Conservation (phyloP, 768 basidiomycete species). For the Roridomyces roridus region DNA sequence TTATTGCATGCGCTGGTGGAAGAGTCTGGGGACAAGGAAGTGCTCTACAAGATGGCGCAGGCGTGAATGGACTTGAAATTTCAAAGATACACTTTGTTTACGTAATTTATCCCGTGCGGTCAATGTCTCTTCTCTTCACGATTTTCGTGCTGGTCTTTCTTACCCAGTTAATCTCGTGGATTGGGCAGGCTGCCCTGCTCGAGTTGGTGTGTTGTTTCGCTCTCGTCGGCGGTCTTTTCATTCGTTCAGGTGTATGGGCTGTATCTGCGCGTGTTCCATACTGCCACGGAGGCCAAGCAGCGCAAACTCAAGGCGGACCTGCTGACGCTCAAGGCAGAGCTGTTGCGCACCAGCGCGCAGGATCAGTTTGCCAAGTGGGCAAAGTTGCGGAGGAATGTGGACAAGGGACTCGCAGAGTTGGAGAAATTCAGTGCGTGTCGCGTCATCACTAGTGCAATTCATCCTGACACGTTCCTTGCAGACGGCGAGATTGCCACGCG, state of each 20-base stretch:
- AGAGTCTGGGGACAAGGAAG: conserved; percentile 59
- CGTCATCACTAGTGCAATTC: neutral
- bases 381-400: conserved; percentile 85
- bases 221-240: neutral
- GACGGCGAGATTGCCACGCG: conserved; percentile 68
- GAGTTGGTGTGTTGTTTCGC: conserved; percentile 67
- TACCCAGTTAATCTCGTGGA: conserved; percentile 86
- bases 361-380: conserved; percentile 99
- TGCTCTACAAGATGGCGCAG: conserved; percentile 49
- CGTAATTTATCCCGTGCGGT: neutral
- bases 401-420: conserved; percentile 89
- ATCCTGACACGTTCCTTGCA: conserved; percentile 34
- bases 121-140: conserved; percentile 84
- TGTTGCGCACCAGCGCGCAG: conserved; percentile 90
- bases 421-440: conserved; percentile 85
- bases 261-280: conserved; percentile 72
- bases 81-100: no score
- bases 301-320: conserved; percentile 80
- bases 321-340: conserved; percentile 80
- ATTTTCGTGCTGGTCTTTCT: conserved; percentile 85
- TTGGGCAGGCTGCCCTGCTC: conserved; percentile 84
- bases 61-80: no score
- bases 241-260: conserved; percentile 83
- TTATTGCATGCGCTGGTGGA: conserved; percentile 59
- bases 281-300: conserved; percentile 61